Conservation (phyloP, 352 stramenopile genomes). For the Pythium brachiatum region DNA sequence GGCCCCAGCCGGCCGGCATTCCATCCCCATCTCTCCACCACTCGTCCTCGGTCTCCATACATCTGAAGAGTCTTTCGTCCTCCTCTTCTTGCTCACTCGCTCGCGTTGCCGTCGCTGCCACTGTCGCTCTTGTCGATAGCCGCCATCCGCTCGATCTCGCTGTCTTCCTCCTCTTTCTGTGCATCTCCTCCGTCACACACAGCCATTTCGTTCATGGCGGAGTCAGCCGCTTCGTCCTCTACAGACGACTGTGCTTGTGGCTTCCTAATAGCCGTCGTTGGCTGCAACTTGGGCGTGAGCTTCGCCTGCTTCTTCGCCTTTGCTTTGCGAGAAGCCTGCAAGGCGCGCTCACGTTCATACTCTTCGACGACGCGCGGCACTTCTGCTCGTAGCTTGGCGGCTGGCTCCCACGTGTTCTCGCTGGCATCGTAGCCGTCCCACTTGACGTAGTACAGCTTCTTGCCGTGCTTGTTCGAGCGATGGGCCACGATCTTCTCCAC, state of each 20-base stretch:
- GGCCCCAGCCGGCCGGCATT: no score
- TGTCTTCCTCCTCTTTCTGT: slow-evolving; percentile 18
- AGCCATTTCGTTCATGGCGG: slow-evolving; percentile 5
- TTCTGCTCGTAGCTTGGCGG: slow-evolving; percentile 43
- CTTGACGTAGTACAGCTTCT: slow-evolving; percentile 57
- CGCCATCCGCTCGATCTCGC: slow-evolving; percentile 12
- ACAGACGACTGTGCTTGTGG: slow-evolving; percentile 1
- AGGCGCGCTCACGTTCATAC: slow-evolving; percentile 36
- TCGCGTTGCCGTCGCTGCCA: slow-evolving; percentile 22
- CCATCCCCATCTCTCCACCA: no score
- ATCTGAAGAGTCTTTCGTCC: neutral
- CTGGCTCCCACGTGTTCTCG: slow-evolving; percentile 68
- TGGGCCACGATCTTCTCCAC: slow-evolving; percentile 66
- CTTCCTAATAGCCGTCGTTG: no score
- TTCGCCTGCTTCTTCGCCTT: neutral
- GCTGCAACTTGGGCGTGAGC: neutral
- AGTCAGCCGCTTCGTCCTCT: neutral
- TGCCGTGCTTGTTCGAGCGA: slow-evolving; percentile 30
- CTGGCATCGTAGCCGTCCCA: slow-evolving; percentile 67
- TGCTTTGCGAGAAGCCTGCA: slow-evolving; percentile 2
- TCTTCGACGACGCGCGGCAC: slow-evolving; percentile 51
- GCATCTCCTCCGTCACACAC: slow-evolving; percentile 10
- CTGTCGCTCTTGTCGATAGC: slow-evolving; percentile 17
- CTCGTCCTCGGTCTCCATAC: neutral
- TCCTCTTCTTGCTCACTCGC: neutral